phyloP scores from a whole-genome alignment of 139 green algal genomes.

The Volvox reticuliferus region DNA sequence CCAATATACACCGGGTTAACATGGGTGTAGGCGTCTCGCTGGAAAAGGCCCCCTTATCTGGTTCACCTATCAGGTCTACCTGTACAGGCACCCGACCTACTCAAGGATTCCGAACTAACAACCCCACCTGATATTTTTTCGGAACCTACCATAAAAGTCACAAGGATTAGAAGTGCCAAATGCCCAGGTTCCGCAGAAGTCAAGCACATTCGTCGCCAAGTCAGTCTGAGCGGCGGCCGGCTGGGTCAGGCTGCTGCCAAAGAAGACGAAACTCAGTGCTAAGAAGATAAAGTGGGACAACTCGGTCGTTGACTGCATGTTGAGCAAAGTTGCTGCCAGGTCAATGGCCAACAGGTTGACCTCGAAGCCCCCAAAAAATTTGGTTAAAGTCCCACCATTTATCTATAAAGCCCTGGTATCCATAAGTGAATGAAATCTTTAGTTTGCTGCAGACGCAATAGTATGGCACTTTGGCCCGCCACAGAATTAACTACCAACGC shows the following conservation, averaged over 20 bases:
- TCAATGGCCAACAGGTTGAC: not conserved
- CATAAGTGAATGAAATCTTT: not conserved
- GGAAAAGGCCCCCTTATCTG: too few species aligned
- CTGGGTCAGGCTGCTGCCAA: not conserved
- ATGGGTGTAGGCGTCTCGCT: too few species aligned
- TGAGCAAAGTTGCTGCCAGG: not conserved
- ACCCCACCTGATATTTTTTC: too few species aligned
- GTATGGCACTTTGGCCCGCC: too few species aligned
- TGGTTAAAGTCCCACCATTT: not conserved
- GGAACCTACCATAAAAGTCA: not conserved
- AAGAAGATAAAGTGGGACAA: not conserved
- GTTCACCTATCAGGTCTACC: too few species aligned
- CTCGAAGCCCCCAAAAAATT: not conserved
- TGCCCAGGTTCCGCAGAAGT: not conserved
- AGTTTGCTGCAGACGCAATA: too few species aligned
- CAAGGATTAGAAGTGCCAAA: not conserved
- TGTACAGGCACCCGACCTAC: too few species aligned
- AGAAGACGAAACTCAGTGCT: not conserved
- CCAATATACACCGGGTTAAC: too few species aligned
- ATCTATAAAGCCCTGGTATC: not conserved
- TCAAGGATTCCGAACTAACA: too few species aligned
- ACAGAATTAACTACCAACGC: too few species aligned
- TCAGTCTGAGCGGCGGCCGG: not conserved
- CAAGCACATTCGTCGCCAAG: not conserved
- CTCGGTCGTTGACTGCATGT: not conserved